These are phyloP conservation scores for Citrullus mucosospermus DNA, from an alignment of 306 rosid species.

Conservation along the genomic window DNA sequence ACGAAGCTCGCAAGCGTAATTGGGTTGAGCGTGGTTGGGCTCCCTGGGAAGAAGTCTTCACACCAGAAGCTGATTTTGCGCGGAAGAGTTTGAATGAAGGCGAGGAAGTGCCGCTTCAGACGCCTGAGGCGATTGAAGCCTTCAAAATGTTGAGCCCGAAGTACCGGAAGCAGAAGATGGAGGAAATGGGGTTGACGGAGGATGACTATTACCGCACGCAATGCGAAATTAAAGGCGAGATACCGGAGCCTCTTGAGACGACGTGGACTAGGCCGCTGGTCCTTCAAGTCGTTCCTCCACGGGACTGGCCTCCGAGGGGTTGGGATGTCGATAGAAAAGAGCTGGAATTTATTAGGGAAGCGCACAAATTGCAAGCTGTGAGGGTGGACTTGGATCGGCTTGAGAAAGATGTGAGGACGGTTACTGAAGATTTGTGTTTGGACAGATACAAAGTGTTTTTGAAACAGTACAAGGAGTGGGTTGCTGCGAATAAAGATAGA, in stretches of 20 bases:
- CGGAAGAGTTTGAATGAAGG: conserved; percentile 81
- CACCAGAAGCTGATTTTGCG: conserved; percentile 85
- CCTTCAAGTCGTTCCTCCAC: conserved; percentile 51
- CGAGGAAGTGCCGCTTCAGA: conserved; percentile 69
- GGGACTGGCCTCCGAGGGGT: conserved; percentile 96
- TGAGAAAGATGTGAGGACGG: conserved; percentile 27
- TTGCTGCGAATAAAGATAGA: conserved; percentile 53
- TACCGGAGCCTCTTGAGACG: conserved; percentile 61
- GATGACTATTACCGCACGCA: conserved; percentile 54
- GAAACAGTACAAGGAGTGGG: conserved; percentile 87
- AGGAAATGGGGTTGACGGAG: conserved; percentile 74
- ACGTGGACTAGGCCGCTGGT: conserved; percentile 56
- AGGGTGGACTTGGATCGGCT: conserved; percentile 48
- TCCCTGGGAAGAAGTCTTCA: conserved; percentile 88
- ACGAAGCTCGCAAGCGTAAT: conserved; percentile 71
- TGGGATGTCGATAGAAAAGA: conserved; percentile 85
- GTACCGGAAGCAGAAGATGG: conserved; percentile 63
- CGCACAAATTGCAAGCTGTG: conserved; percentile 51
- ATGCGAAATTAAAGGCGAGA: conserved; percentile 65
- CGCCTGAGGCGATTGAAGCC: conserved; percentile 87
- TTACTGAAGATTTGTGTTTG: conserved; percentile 43
- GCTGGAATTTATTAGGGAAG: conserved; percentile 65
- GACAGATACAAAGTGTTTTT: conserved; percentile 81
- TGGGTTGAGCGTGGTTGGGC: conserved; percentile 98
- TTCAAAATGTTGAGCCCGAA: conserved; percentile 70